Evolutionary conservation across 768 basidiomycete species (phyloP).

Genomic region (Boletales sp.): DNA sequence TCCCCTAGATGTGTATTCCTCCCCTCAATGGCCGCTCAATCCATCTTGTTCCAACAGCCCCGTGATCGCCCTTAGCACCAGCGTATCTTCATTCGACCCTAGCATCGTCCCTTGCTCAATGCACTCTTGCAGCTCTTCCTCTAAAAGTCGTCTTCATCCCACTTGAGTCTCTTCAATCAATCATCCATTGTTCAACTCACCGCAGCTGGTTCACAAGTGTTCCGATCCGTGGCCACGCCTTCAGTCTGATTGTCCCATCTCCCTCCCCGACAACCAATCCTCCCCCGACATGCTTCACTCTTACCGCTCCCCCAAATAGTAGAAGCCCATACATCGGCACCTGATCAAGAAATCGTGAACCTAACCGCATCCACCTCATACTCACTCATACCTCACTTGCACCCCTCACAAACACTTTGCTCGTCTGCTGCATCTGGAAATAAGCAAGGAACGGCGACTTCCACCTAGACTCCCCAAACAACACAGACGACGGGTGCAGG

Average conservation of each 20-base stretch:
- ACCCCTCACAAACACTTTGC: constrained; percentile 82
- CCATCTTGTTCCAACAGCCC: constrained; percentile 39
- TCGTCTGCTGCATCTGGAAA: constrained; percentile 79
- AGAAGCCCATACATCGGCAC: constrained; percentile 86
- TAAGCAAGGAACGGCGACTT: constrained; percentile 78
- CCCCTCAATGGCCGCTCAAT: constrained; percentile 5
- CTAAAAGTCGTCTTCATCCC: constrained; percentile 57
- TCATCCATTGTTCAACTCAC: constrained; percentile 35
- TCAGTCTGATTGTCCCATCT: constrained; percentile 55
- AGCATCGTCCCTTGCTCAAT: constrained; percentile 60
- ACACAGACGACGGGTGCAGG: constrained; percentile 76
- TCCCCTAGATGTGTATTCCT: constrained; percentile 16
- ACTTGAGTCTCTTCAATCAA: neutral
- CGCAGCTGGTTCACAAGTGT: constrained; percentile 83
- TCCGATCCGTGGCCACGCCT: constrained; percentile 87
- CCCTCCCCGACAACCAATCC: constrained; percentile 62
- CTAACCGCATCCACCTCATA: neutral
- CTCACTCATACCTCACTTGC: constrained; percentile 67
- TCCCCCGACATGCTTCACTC: constrained; percentile 78
- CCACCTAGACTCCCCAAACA: constrained; percentile 73
- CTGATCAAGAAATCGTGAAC: constrained; percentile 32
- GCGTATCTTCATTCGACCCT: constrained; percentile 45
- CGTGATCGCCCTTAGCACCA: constrained; percentile 48
- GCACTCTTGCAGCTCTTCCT: constrained; percentile 59
- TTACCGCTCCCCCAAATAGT: constrained; percentile 77